phyloP scores from a whole-genome alignment of 139 green algal genomes.

The Astrephomene gubernaculifera region DNA sequence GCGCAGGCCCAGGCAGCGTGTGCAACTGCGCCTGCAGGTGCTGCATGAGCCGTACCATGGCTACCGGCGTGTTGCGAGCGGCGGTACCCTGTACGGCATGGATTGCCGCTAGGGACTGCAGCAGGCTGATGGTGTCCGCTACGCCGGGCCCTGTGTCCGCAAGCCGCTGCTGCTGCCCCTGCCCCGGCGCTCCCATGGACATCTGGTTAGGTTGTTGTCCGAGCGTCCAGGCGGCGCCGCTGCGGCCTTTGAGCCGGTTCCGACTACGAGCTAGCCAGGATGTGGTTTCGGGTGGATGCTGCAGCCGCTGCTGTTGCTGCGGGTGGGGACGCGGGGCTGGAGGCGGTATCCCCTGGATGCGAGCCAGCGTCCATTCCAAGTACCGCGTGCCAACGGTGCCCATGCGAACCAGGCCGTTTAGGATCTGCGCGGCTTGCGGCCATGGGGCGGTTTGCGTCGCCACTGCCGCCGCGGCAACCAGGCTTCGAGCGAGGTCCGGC shows the following conservation, averaged over 20 bases:
- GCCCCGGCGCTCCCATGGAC: too few species aligned
- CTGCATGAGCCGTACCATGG: not conserved
- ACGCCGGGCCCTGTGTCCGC: not conserved
- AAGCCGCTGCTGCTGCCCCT: not conserved
- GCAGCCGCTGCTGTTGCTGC: too few species aligned
- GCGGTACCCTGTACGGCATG: not conserved
- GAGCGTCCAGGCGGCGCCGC: not conserved
- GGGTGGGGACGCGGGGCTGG: too few species aligned
- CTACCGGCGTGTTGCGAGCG: not conserved
- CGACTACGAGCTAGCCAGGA: not conserved
- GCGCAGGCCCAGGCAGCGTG: not conserved
- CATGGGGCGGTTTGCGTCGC: not conserved
- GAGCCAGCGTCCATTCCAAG: not conserved
- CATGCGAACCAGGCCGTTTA: not conserved
- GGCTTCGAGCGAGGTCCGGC: constrained; percentile 15
- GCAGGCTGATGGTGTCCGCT: not conserved
- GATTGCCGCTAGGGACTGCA: not conserved
- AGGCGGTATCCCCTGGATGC: not conserved
- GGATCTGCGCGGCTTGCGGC: not conserved
- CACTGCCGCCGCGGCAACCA: not conserved
- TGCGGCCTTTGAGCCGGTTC: not conserved
- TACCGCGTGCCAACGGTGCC: not conserved
- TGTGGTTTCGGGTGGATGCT: too few species aligned
- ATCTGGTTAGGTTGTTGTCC: too few species aligned
- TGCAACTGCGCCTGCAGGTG: not conserved